Base-by-base conservation (phyloP, 148 eudicot genomes). In the Chenopodium berlandieri region DNA sequence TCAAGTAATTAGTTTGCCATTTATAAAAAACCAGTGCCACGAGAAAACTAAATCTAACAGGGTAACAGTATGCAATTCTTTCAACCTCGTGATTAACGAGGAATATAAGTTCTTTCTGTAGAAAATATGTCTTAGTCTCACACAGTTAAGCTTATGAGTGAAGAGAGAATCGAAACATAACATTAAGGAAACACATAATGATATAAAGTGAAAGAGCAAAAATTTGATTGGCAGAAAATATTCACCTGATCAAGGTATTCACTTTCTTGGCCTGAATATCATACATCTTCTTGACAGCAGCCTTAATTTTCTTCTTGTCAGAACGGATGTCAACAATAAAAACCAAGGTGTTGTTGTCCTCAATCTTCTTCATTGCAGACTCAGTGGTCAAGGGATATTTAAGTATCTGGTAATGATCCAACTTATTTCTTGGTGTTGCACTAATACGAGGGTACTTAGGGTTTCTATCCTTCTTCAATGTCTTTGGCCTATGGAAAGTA, bases 291-390 rank as follows among this genome's bases (percentile, higher is more conserved):
- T 90, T 93, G 62, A 91, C 94, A 0, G 97, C 91, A 81, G 67
- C 91, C 90, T 93, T 93, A 46, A 93, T 93, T 86, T 93, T 91
- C 86, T 93, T 93, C 94, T 91, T 93, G 82, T 93, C 91, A 32
- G 97, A 90, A 80, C 94, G 92, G 78, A 91, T 85, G 79, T 91
- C 97, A 78, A 93, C 94, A 54, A 91, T 93, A 79, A 93, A 93
- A 63, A 93, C 97, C 64, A 93, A 85, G 63, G 97, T 93, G 72
- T 93, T 93, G 89, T 93, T 93, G 77, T 93, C 94, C 75, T 93
- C 97, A 19, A 93, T 93, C 83, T 91, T 93, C 89, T 94, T 94
- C 98, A 92, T 92, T n/a, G 98, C 94, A 75, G 94, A 92, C 73
- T 94, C 98, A 17, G 97, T 92, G 71, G 98, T 94, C n/a, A 92